phyloP scores from a whole-genome alignment of 1,284 basidiomycete genomes.

The Filobasidium uniguttulatum region DNA sequence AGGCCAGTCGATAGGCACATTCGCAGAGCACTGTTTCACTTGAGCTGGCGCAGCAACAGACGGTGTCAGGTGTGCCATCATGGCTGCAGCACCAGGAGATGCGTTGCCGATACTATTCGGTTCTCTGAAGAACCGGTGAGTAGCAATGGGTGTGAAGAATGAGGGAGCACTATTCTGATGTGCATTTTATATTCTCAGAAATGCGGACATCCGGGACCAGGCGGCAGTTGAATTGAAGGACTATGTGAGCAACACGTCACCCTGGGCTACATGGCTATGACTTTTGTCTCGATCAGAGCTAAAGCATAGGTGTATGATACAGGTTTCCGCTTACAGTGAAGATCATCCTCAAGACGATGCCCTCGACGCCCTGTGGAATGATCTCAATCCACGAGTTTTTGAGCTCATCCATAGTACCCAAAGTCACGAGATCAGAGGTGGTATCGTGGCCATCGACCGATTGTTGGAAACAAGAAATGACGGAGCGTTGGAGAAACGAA shows the following conservation, averaged over 20 bases:
- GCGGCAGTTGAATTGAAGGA: conserved; percentile 14
- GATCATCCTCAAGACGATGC: conserved; percentile 34
- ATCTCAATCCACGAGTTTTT: conserved; percentile 40
- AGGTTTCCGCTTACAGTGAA: conserved; percentile 24
- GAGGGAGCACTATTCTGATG: background rate
- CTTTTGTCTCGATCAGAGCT: background rate
- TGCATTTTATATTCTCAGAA: too few species aligned
- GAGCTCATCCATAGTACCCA: conserved; percentile 40
- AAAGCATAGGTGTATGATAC: background rate
- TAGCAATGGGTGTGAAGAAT: too few species aligned
- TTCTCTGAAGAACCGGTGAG: conserved; percentile 1
- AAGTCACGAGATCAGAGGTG: conserved; percentile 38
- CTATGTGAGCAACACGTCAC: conserved; percentile 10
- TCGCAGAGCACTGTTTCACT: too few species aligned
- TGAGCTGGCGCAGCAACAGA: too few species aligned
- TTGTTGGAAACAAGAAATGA: conserved; percentile 31
- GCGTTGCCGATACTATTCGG: background rate
- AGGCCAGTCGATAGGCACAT: too few species aligned
- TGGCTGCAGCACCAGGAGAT: background rate
- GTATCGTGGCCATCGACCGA: conserved; percentile 38
- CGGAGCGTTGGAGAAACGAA: conserved; percentile 31
- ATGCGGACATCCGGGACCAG: conserved; percentile 12
- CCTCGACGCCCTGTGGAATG: conserved; percentile 34
- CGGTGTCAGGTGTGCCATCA: background rate
- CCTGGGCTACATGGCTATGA: too few species aligned